Conservation (phyloP, 2,329 filamentous ascomycete species). For the Rhytidhysteron rufulum region DNA sequence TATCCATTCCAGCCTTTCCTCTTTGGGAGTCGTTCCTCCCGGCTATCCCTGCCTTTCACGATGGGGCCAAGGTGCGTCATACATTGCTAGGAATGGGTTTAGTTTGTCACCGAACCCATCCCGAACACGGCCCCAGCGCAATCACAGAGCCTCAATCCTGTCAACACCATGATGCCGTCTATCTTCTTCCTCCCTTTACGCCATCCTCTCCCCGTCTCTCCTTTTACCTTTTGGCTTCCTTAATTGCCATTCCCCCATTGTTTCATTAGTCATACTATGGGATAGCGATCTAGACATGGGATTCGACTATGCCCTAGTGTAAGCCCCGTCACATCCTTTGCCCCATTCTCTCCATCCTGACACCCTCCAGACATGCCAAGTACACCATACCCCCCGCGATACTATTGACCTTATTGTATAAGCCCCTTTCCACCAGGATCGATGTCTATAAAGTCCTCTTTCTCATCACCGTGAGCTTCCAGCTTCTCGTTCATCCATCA, state of each 20-base stretch:
- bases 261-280: not conserved
- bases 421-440: constrained; percentile 58
- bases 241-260: too few relatives aligned
- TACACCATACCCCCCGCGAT: constrained; percentile 65
- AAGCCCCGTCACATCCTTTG: constrained; percentile 31
- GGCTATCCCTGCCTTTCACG: too few relatives aligned
- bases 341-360: not conserved
- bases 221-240: too few relatives aligned
- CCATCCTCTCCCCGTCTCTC: constrained; percentile 1
- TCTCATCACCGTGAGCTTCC: constrained; percentile 47
- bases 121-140: not conserved
- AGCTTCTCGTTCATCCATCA: not conserved
- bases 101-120: too few relatives aligned
- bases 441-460: constrained; percentile 62
- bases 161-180: constrained; percentile 6
- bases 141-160: too few relatives aligned
- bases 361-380: constrained; percentile 53
- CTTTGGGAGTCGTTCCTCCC: too few relatives aligned
- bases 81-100: too few relatives aligned
- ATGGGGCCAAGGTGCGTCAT: too few relatives aligned
- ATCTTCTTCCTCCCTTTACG: too few relatives aligned
- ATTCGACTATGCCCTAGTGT: constrained; percentile 61
- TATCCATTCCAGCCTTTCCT: too few relatives aligned
- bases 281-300: constrained; percentile 43
- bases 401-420: constrained; percentile 56